Percentiles rank a stretch among this genome's conserved stretches.
phyloP scores from a whole-genome alignment of 805 yeast species.

The Debaryomyces prosopidis region DNA sequence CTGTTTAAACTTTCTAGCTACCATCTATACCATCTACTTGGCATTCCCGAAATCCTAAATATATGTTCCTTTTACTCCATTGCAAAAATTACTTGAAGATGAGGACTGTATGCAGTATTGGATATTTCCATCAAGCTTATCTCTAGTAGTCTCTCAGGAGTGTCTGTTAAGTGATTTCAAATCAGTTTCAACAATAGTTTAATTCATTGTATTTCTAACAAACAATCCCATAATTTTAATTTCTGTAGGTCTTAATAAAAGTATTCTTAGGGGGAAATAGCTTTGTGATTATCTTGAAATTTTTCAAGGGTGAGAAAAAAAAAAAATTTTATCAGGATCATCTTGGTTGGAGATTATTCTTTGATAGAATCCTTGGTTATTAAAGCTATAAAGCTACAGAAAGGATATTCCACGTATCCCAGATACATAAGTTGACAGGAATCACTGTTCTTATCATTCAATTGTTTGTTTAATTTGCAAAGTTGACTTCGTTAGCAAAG shows the following conservation, averaged over 20 bases:
- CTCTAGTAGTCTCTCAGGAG: too few relatives aligned
- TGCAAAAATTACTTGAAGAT: too few relatives aligned
- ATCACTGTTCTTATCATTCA: not conserved
- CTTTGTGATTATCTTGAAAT: not conserved
- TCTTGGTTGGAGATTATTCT: not conserved
- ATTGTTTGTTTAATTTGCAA: not conserved
- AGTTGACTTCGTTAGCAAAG: conserved; percentile 3
- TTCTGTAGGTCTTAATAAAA: too few relatives aligned
- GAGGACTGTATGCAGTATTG: not conserved
- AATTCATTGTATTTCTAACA: too few relatives aligned
- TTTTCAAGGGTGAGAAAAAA: not conserved
- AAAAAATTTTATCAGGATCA: not conserved
- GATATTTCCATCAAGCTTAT: too few relatives aligned
- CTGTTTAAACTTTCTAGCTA: too few relatives aligned
- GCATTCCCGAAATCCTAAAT: too few relatives aligned
- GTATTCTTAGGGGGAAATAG: not conserved
- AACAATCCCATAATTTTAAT: too few relatives aligned
- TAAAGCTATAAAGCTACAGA: not conserved
- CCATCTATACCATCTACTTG: too few relatives aligned
- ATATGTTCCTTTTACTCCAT: too few relatives aligned
- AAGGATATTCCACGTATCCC: not conserved
- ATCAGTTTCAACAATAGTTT: too few relatives aligned
- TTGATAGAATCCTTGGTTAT: not conserved
- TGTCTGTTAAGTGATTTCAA: too few relatives aligned
- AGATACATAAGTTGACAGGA: not conserved